Conservation (phyloP, 1,284 basidiomycete genomes). For the Amylostereum chailletii region DNA sequence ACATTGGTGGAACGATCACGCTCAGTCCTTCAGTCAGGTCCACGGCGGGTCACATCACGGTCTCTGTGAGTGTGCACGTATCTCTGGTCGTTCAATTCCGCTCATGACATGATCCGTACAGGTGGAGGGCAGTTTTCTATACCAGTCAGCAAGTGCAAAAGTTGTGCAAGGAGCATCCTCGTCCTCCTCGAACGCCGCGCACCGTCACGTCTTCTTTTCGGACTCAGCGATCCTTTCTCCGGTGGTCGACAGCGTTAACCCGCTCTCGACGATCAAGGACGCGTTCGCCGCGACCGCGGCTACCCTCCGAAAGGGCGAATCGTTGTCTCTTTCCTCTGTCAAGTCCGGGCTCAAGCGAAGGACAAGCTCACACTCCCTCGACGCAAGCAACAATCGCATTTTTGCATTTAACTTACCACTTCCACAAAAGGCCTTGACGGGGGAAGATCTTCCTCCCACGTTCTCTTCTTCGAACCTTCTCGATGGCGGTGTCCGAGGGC, state of each 20-base stretch:
- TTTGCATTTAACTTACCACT: slow-evolving; percentile 54
- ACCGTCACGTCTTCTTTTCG: slow-evolving; percentile 51
- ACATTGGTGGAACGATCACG: slow-evolving; percentile 47
- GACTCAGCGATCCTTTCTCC: slow-evolving; percentile 38
- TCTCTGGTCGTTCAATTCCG: neutral
- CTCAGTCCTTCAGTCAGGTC: slow-evolving; percentile 40
- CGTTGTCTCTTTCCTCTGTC: slow-evolving; percentile 33
- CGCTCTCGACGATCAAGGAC: slow-evolving; percentile 39
- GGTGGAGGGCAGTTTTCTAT: slow-evolving; percentile 60
- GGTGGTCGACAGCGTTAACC: slow-evolving; percentile 24
- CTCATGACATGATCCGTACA: slow-evolving; percentile 16
- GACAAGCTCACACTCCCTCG: slow-evolving; percentile 16
- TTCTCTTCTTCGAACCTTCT: slow-evolving; percentile 29
- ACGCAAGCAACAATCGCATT: slow-evolving; percentile 21
- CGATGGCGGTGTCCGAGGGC: slow-evolving; percentile 19
- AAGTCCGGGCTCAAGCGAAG: slow-evolving; percentile 15
- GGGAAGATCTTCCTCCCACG: slow-evolving; percentile 55
- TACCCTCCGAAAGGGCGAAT: slow-evolving; percentile 22
- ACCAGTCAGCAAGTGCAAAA: slow-evolving; percentile 26
- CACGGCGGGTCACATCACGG: slow-evolving; percentile 42
- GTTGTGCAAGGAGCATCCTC: slow-evolving; percentile 18
- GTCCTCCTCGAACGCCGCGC: slow-evolving; percentile 20
- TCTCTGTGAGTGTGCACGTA: slow-evolving; percentile 36
- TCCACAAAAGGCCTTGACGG: slow-evolving; percentile 35
- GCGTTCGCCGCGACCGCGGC: slow-evolving; percentile 28